Percentiles rank a stretch among this genome's conserved stretches.
phyloP scores from a whole-genome alignment of 129 eudicot genomes.

The Flaveria bidentis region DNA sequence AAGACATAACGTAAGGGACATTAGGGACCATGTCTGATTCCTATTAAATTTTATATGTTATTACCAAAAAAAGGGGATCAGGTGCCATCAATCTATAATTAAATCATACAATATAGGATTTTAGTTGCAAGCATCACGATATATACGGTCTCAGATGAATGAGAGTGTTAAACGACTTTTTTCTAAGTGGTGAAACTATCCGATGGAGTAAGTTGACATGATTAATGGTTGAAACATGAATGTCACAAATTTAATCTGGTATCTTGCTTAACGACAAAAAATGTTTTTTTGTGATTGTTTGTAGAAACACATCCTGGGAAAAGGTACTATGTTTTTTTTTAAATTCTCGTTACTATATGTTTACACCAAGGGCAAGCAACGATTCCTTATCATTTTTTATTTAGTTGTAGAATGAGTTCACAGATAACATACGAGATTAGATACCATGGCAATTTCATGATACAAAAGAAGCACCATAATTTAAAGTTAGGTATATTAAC shows the following conservation, averaged over 20 bases:
- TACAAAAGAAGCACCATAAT: not conserved
- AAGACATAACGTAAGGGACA: not conserved
- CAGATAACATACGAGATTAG: not conserved
- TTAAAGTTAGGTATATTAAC: not conserved
- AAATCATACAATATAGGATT: slow-evolving; percentile 15
- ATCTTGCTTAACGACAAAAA: not conserved
- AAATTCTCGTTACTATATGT: not conserved
- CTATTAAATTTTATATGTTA: not conserved
- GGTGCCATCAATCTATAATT: slow-evolving; percentile 9
- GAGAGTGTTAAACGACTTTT: slow-evolving; percentile 17
- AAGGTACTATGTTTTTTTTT: not conserved
- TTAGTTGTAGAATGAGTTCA: not conserved
- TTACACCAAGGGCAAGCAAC: not conserved
- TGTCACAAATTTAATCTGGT: not conserved
- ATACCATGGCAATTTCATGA: not conserved
- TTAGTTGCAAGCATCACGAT: slow-evolving; percentile 15
- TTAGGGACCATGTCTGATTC: not conserved
- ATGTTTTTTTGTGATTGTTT: not conserved
- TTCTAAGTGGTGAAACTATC: not conserved
- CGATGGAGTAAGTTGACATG: slow-evolving; percentile 3
- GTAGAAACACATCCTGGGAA: not conserved
- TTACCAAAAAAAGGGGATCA: not conserved
- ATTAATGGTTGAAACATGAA: not conserved
- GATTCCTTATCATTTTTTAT: not conserved
- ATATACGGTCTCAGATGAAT: not conserved